Evolutionary conservation across 208 protist species (phyloP), one percentile per base, ranked within the genome.

Genomic region (Trypanosoma scelopori): DNA sequence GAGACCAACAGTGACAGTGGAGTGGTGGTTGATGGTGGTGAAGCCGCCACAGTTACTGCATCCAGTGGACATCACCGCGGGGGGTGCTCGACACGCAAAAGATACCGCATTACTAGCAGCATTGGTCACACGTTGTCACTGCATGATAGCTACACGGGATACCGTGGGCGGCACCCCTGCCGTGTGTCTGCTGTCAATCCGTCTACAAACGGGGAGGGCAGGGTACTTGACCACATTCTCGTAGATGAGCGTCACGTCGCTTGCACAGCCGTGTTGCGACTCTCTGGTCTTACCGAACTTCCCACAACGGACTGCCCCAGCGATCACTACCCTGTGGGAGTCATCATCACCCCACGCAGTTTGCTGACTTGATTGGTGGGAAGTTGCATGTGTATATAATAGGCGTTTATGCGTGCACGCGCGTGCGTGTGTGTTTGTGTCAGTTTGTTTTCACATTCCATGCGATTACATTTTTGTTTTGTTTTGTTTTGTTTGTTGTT

Each of bases 201-300:
- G 12, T 91, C 82, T 6, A 80, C 77, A 9, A 87, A 84, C 57
- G 70, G 71, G 56, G 87, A 93, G 64, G 89, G 90, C 6, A 87
- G 82, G 70, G 90, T 95, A 55, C 69, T 93, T n/a, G 90, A 95
- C 60, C 85, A 95, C 71, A 83, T 95, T 49, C 50, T 95, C 7
- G 81, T 85, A 53, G 83, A 92, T 35, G 70, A 71, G 51, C 63
- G 76, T 18, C 55, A 82, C 23, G 47, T 93, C 3, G 62, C 69
- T 22, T 92, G 86, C 62, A 67, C 73, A 18, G 62, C 68, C 0
- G 90, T 95, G 39, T 46, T 91, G 48, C 74, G 80, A 11, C 79
- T 93, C 5, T 77, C 79, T 3, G 77, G 79, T 51, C 57, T 37
- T 27, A 46, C 66, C 16, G 71, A 87, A 20, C 46, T 95, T 35